These are phyloP conservation scores for Ramaria sp. DNA, from an alignment of 768 basidiomycete species.

Conservation along the genomic window DNA sequence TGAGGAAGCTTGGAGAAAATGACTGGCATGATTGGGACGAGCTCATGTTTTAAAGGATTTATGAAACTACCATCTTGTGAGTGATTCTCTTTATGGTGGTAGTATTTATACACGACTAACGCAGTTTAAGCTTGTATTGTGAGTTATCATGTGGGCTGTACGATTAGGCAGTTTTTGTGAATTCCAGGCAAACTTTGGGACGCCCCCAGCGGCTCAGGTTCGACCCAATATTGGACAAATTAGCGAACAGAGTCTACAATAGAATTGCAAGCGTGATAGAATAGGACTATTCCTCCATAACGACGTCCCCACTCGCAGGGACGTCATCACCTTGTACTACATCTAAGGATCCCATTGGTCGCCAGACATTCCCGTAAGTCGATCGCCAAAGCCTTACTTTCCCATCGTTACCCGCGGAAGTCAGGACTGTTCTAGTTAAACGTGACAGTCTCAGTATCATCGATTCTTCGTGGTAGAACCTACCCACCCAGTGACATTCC, in stretches of 20 bases:
- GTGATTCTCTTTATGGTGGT: background rate
- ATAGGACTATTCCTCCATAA: slow-evolving; percentile 24
- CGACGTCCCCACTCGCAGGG: slow-evolving; percentile 27
- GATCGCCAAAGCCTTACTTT: slow-evolving; percentile 80
- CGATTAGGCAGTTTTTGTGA: background rate
- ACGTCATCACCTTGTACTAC: slow-evolving; percentile 62
- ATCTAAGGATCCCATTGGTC: slow-evolving; percentile 69
- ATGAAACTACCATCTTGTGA: background rate
- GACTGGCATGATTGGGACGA: slow-evolving; percentile 64
- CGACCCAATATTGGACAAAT: too few species aligned
- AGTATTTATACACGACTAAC: too few species aligned
- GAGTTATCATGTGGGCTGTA: background rate
- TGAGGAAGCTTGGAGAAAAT: slow-evolving; percentile 54
- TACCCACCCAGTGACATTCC: slow-evolving; percentile 79
- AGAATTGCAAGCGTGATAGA: background rate
- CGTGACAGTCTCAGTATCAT: background rate
- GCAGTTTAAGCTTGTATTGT: too few species aligned
- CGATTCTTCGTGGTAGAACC: background rate
- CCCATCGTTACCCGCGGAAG: slow-evolving; percentile 76
- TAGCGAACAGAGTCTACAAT: background rate
- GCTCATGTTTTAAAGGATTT: slow-evolving; percentile 31
- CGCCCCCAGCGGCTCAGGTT: too few species aligned
- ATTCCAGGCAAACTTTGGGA: background rate
- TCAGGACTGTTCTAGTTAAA: slow-evolving; percentile 58
- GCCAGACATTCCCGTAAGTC: slow-evolving; percentile 73